Base-by-base conservation (phyloP, 257 asterid species). In the Penstemon davidsonii region DNA sequence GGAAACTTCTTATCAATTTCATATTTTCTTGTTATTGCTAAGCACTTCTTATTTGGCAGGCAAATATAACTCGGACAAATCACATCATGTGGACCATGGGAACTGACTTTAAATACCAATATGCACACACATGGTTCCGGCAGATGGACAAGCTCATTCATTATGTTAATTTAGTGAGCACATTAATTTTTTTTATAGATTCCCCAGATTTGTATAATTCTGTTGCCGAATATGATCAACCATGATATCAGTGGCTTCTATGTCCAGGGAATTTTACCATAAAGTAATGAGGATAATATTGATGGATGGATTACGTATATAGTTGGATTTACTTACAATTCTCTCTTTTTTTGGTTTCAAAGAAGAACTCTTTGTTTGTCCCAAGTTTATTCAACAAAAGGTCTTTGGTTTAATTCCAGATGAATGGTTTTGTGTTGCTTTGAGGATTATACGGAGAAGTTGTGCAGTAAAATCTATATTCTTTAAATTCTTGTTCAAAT, bases 81-180 rank as follows among this genome's bases (percentile, higher is more conserved):
- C 87, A 82, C 72, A 72, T 82, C 49, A 82, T 82, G 87, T 82
- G 76, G 73, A 79, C 84, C 59, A 82, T 82, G 87, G 87, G 87
- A 65, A 72, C 84, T 8, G 87, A 82, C 67, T 82, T 82, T 65
- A 75, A 75, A 44, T 82, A 79, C 67, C 87, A 82, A 66, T 82
- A 74, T 74, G 84, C 87, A 2, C 61, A 74, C 56, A 53, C 87
- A 37, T 82, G 87, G 87, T 82, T 82, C 71, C 79, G 83, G 61
- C 73, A 82, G 65, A 76, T 82, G 87, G 87, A 82, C 83, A 82
- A 82, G 78, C 82, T 82, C 69, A 82, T 82, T 55, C 87, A 82
- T 70, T 75, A 82, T 72, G 84, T 79, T 63, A 82, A 82, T 73
- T 60, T 73, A 62, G 85, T 83, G 60, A 80, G 85, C 58, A 15